These are phyloP conservation scores for Geotrichum aggregatum DNA, from an alignment of 1,139 yeast genomes.

Conservation along the genomic window DNA sequence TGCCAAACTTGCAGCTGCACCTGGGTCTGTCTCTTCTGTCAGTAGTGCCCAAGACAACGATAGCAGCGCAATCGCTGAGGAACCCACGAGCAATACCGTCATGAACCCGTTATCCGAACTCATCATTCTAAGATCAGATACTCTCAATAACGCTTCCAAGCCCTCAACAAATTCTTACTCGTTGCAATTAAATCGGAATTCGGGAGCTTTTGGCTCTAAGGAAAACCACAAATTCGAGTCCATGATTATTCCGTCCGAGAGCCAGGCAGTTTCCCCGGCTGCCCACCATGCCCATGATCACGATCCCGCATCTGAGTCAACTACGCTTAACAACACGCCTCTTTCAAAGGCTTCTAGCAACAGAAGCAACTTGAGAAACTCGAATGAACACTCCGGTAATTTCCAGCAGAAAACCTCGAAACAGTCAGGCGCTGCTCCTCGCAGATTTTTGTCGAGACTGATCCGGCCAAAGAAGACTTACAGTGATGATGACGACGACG, in stretches of 20 bases:
- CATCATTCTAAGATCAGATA: constrained; percentile 10
- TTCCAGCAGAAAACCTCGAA: not conserved
- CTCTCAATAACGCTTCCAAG: not conserved
- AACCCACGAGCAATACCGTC: not conserved
- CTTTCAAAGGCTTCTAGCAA: not conserved
- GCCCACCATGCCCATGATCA: not conserved
- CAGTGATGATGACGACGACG: constrained; percentile 8
- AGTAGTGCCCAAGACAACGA: not conserved
- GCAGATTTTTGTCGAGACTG: constrained; percentile 7
- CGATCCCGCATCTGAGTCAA: not conserved
- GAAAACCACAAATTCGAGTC: not conserved
- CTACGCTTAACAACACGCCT: not conserved
- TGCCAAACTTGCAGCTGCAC: constrained; percentile 1
- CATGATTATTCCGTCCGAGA: constrained; percentile 3
- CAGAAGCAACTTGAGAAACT: too few relatives aligned
- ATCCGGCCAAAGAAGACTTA: constrained; percentile 1
- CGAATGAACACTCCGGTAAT: not conserved
- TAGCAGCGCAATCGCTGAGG: constrained; percentile 2
- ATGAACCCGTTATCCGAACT: constrained; percentile 15
- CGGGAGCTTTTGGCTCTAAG: not conserved
- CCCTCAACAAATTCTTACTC: constrained; percentile 1
- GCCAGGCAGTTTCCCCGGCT: not conserved
- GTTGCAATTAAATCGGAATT: not conserved
- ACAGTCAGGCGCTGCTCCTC: not conserved
- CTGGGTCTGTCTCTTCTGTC: not conserved